phyloP scores from a whole-genome alignment of 257 asterid genomes.

The Nicotiana paniculata region DNA sequence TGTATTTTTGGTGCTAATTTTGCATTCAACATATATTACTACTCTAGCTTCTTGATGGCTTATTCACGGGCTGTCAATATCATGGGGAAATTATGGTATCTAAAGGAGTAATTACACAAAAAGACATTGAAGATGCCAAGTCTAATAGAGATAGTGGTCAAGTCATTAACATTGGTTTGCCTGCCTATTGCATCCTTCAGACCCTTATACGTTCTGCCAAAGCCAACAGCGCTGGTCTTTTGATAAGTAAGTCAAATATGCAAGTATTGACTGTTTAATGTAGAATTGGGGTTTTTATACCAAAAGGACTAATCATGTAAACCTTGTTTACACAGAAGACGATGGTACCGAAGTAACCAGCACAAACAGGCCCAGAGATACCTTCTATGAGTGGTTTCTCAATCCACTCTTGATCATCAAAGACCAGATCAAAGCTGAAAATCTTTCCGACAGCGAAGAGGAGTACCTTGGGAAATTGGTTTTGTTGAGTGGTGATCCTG shows the following conservation, averaged over 20 bases:
- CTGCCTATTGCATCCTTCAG: conserved; percentile 78
- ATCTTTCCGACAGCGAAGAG: conserved; percentile 73
- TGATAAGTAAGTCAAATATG: conserved; percentile 45
- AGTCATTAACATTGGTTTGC: conserved; percentile 66
- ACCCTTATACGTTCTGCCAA: conserved; percentile 64
- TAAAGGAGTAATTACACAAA: conserved; percentile 53
- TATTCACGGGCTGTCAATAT: conserved; percentile 57
- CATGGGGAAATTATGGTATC: conserved; percentile 58
- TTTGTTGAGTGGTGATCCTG: conserved; percentile 50
- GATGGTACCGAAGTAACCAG: conserved; percentile 58
- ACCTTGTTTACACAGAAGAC: conserved; percentile 38
- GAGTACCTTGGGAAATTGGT: conserved; percentile 67
- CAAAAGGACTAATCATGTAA: conserved; percentile 1
- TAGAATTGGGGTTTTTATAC: background rate
- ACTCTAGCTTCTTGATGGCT: conserved; percentile 54
- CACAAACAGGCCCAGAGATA: conserved; percentile 76
- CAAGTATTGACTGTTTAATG: background rate
- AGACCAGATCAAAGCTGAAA: conserved; percentile 76
- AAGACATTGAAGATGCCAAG: conserved; percentile 80
- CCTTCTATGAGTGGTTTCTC: conserved; percentile 80
- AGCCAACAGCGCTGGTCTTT: conserved; percentile 54
- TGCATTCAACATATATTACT: background rate
- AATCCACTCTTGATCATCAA: conserved; percentile 82
- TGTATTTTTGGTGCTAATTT: conserved; percentile 8
- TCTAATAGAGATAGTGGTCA: conserved; percentile 40